phyloP scores from a whole-genome alignment of 2,329 filamentous ascomycete genomes.

The Colletotrichum sp. region DNA sequence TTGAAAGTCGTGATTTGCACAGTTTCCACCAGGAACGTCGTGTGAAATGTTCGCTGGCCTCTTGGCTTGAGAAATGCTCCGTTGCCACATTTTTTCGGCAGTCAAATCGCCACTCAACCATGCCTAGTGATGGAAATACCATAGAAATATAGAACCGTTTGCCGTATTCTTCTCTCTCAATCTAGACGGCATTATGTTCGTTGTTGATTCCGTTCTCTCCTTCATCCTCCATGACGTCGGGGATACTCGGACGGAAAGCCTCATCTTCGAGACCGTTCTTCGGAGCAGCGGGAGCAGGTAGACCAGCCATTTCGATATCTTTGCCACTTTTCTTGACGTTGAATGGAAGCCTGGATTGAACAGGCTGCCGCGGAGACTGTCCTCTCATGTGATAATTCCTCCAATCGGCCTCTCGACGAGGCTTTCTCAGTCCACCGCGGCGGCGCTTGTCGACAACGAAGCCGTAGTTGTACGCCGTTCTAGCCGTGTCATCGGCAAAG shows the following conservation, averaged over 20 bases:
- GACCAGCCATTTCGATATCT: neutral
- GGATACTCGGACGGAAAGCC: accelerated
- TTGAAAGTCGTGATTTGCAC: neutral
- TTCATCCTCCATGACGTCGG: neutral
- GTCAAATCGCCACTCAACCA: neutral
- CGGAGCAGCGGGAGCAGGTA: neutral
- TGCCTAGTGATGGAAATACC: neutral
- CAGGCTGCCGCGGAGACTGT: neutral
- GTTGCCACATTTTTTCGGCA: too few species aligned
- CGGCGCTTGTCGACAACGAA: neutral
- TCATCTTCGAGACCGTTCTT: neutral
- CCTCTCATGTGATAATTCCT: neutral
- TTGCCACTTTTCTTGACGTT: neutral
- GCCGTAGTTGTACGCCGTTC: neutral
- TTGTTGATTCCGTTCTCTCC: neutral
- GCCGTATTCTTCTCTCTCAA: neutral
- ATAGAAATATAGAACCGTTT: neutral
- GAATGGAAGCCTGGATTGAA: neutral
- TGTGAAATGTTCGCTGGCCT: neutral
- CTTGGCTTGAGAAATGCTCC: neutral
- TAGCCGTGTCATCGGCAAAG: neutral
- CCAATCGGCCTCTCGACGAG: neutral
- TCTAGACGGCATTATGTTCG: neutral
- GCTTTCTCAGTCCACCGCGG: neutral
- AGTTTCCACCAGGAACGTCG: neutral